A percentile compares a stretch with the other conserved stretches of the same genome.
Evolutionary conservation across 192 early-diverging fungal species (phyloP).

Genomic region (Linnemannia exigua): DNA sequence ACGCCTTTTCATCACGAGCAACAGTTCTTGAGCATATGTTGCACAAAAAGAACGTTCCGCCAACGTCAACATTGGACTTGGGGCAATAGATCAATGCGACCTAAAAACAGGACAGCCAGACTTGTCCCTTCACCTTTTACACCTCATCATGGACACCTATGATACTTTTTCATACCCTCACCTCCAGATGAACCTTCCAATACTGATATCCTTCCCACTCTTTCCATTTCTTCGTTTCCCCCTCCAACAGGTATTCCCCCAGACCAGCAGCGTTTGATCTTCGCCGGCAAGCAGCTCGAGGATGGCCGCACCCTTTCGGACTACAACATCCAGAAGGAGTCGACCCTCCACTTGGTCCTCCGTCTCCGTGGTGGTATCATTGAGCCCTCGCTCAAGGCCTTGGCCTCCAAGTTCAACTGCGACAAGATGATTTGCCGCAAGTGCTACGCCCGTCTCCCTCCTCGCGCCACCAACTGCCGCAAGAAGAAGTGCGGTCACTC

Average conservation of each 20-base stretch:
- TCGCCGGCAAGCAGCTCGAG: slow-evolving; percentile 99
- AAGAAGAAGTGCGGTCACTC: slow-evolving; percentile 99
- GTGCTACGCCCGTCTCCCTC: slow-evolving; percentile 99
- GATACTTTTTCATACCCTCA: too few relatives aligned
- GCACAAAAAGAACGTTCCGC: too few relatives aligned
- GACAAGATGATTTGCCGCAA: slow-evolving; percentile 99
- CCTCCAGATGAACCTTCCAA: background rate
- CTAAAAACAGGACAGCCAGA: background rate
- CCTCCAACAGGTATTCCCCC: slow-evolving; percentile 88
- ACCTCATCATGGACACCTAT: background rate
- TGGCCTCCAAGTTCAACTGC: slow-evolving; percentile 99
- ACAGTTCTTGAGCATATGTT: background rate
- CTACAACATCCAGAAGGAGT: slow-evolving; percentile 99
- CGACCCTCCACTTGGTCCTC: slow-evolving; percentile 96
- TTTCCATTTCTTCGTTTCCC: background rate
- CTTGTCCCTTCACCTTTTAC: background rate
- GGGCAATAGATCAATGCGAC: too few relatives aligned
- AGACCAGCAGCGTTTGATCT: slow-evolving; percentile 99
- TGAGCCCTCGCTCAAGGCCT: slow-evolving; percentile 98
- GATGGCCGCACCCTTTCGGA: slow-evolving; percentile 97
- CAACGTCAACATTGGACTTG: too few relatives aligned
- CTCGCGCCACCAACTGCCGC: slow-evolving; percentile 99
- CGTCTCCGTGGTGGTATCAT: slow-evolving; percentile 98
- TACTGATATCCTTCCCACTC: background rate
- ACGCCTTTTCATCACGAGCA: background rate